Conservation (phyloP, 164 flowering plant species). For the Nymphaea thermarum region DNA sequence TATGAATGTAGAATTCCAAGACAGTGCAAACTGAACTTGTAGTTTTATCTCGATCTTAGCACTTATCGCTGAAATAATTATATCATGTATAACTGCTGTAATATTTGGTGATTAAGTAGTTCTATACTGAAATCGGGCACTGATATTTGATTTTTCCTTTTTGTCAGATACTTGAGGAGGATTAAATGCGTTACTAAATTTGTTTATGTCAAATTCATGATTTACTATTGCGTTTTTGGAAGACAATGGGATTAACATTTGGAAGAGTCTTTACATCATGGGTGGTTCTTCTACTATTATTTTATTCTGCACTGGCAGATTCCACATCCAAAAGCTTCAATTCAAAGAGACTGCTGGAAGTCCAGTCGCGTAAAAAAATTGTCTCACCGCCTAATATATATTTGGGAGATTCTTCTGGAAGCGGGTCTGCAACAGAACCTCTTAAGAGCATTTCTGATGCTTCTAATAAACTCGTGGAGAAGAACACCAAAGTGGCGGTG, state of each 20-base stretch:
- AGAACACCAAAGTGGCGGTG: conserved; percentile 50
- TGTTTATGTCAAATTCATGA: background rate
- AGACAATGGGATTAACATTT: conserved; percentile 22
- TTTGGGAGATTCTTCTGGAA: conserved; percentile 35
- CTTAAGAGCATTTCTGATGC: conserved; percentile 17
- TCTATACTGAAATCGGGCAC: background rate
- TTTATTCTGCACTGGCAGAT: conserved; percentile 23
- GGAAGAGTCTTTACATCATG: conserved; percentile 17
- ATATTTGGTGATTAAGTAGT: background rate
- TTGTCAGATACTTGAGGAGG: background rate
- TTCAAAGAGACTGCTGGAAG: conserved; percentile 4
- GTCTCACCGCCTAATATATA: conserved; percentile 61
- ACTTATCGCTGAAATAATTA: too few relatives aligned
- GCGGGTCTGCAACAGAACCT: conserved; percentile 52
- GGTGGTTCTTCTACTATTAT: conserved; percentile 14
- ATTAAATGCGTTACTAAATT: background rate
- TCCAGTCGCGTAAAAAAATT: conserved; percentile 15
- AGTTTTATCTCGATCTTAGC: too few relatives aligned
- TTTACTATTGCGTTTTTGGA: background rate
- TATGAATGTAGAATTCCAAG: too few relatives aligned
- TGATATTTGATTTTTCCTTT: background rate
- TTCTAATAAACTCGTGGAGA: conserved; percentile 16
- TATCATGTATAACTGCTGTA: too few relatives aligned
- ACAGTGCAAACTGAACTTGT: too few relatives aligned
- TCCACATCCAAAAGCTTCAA: background rate